phyloP scores from a whole-genome alignment of 2,329 filamentous ascomycete species.

The Albophoma yamanashiensis region DNA sequence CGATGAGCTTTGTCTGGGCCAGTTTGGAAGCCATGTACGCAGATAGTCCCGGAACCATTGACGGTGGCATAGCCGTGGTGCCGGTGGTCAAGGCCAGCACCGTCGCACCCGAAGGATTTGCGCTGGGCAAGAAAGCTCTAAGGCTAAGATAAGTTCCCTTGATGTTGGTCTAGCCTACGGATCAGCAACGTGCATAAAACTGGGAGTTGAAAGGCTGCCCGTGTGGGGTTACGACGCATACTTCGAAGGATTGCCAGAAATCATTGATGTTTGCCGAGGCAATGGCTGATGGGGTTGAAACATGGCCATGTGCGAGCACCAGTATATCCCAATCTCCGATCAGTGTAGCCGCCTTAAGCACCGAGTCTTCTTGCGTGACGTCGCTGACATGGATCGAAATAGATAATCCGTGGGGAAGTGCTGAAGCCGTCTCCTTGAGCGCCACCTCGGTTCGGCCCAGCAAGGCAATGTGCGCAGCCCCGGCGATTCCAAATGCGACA shows the following conservation, averaged over 20 bases:
- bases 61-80: neutral
- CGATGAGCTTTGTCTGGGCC: neutral
- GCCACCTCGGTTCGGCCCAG: neutral
- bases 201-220: neutral
- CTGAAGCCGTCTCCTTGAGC: neutral
- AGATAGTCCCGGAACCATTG: neutral
- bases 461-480: neutral
- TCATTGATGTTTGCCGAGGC: neutral
- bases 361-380: neutral
- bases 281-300: neutral
- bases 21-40: neutral
- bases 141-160: neutral
- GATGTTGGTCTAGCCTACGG: neutral
- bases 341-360: neutral
- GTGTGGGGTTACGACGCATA: neutral
- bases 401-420: neutral
- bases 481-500: neutral
- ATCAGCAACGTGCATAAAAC: neutral
- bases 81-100: neutral
- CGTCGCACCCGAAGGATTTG: neutral
- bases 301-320: neutral
- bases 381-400: neutral
- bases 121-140: neutral
- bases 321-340: neutral
- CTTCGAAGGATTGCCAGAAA: neutral